A percentile compares a stretch with the other conserved stretches of the same genome.
Conservation (phyloP, 768 basidiomycete species). For the Mrakia hoshinonis region DNA sequence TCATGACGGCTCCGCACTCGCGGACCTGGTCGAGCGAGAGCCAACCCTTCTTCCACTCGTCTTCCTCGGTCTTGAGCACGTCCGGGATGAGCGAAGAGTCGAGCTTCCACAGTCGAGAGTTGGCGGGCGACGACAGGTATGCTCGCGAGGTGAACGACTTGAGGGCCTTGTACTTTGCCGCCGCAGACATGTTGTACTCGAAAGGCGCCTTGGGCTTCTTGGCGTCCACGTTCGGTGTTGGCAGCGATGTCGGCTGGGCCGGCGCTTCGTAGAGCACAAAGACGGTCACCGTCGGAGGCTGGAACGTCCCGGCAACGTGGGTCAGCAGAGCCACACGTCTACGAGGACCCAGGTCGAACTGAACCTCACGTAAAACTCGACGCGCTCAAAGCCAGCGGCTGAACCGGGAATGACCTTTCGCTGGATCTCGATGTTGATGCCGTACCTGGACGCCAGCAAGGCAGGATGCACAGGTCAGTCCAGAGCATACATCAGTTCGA, state of each 20-base stretch:
- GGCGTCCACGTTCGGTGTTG: slow-evolving; percentile 42
- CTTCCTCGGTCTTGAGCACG: background rate
- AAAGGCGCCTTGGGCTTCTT: slow-evolving; percentile 50
- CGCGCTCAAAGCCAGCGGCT: slow-evolving; percentile 45
- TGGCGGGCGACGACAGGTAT: slow-evolving; percentile 31
- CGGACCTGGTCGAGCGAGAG: background rate
- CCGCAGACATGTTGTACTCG: slow-evolving; percentile 39
- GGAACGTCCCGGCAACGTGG: background rate
- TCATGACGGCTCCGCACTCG: background rate
- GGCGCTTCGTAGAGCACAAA: slow-evolving; percentile 44
- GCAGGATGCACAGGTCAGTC: slow-evolving; percentile 30
- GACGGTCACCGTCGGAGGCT: slow-evolving; percentile 56
- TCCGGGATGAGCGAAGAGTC: background rate
- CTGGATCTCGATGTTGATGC: slow-evolving; percentile 43
- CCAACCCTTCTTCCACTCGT: background rate
- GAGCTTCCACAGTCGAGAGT: slow-evolving; percentile 21
- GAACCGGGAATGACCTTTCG: slow-evolving; percentile 62
- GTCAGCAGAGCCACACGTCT: too few relatives aligned
- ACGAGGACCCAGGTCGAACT: too few relatives aligned
- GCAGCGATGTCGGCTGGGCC: slow-evolving; percentile 36
- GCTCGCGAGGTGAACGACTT: slow-evolving; percentile 37
- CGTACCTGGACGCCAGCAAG: slow-evolving; percentile 30
- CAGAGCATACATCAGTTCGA: slow-evolving; percentile 39
- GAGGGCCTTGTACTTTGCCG: slow-evolving; percentile 32
- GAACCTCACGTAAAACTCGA: slow-evolving; percentile 60